These are phyloP conservation scores for Dryas drummondii DNA, from an alignment of 306 rosid genomes.

Conservation along the genomic window DNA sequence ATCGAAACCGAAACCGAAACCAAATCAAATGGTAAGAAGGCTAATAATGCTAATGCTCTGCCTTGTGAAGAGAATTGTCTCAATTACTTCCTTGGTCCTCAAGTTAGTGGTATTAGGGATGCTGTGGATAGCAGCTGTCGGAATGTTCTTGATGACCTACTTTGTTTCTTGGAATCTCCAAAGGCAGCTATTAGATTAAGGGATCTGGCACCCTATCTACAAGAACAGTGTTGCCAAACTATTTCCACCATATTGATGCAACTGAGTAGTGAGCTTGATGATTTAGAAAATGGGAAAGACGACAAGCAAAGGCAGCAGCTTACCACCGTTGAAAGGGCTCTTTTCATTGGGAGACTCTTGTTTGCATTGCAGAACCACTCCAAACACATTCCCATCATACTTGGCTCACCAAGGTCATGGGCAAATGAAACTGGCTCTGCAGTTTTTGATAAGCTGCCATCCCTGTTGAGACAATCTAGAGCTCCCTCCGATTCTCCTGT, in stretches of 20 bases:
- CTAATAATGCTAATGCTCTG: conserved; percentile 26
- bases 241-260: conserved; percentile 59
- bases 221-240: conserved; percentile 70
- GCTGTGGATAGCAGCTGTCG: conserved; percentile 72
- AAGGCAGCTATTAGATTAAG: conserved; percentile 81
- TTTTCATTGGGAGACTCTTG: conserved; percentile 87
- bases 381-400: conserved; percentile 76
- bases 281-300: conserved; percentile 49
- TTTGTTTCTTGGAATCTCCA: conserved; percentile 89
- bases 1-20: conserved; percentile 62
- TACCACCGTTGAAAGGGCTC: conserved; percentile 66
- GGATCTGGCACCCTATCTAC: conserved; percentile 72
- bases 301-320: conserved; percentile 28
- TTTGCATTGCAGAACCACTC: conserved; percentile 90
- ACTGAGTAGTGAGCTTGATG: conserved; percentile 60
- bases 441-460: conserved; percentile 56
- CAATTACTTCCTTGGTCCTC: conserved; percentile 80
- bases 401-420: conserved; percentile 93
- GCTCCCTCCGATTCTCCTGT: conserved; percentile 54
- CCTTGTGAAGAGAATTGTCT: conserved; percentile 68
- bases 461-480: conserved; percentile 60
- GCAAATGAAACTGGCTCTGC: conserved; percentile 49
- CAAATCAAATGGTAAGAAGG: conserved; percentile 39
- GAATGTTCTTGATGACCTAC: conserved; percentile 73
- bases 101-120: conserved; percentile 81